Percentiles rank a stretch among this genome's conserved stretches.
phyloP scores from a whole-genome alignment of 2,329 filamentous ascomycete species.

The Rutstroemia sp. region DNA sequence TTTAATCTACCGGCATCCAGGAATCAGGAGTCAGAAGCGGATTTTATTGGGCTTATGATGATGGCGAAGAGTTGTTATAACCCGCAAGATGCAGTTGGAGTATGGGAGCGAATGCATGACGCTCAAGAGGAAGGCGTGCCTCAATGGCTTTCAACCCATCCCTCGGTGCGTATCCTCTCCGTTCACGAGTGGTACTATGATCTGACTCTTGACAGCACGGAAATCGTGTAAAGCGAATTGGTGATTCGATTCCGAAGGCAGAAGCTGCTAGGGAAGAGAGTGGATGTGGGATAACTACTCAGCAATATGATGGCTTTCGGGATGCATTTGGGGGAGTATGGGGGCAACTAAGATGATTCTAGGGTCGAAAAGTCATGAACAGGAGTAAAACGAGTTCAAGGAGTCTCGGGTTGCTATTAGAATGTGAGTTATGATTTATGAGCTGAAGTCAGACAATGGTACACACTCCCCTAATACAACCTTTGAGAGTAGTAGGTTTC shows the following conservation, averaged over 20 bases:
- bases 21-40: slow-evolving; percentile 68
- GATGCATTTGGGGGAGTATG: slow-evolving; percentile 1
- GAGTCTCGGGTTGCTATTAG: background rate
- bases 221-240: slow-evolving; percentile 57
- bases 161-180: slow-evolving; percentile 45
- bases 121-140: slow-evolving; percentile 46
- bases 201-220: slow-evolving; percentile 39
- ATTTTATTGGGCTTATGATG: slow-evolving; percentile 75
- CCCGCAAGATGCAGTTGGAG: slow-evolving; percentile 55
- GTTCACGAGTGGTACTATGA: background rate
- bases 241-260: slow-evolving; percentile 53
- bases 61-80: slow-evolving; percentile 77
- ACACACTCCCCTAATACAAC: no score
- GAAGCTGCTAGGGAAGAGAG: slow-evolving; percentile 45
- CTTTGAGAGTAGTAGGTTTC: no score
- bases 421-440: background rate
- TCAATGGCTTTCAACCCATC: slow-evolving; percentile 71
- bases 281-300: slow-evolving; percentile 37
- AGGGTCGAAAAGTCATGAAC: no score
- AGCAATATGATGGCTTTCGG: slow-evolving; percentile 1
- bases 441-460: no score
- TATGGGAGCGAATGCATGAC: slow-evolving; percentile 62
- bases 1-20: slow-evolving; percentile 61
- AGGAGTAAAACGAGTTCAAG: no score
- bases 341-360: background rate